Conservation (phyloP, 2,329 filamentous ascomycete genomes). For the Orbilia quercus region DNA sequence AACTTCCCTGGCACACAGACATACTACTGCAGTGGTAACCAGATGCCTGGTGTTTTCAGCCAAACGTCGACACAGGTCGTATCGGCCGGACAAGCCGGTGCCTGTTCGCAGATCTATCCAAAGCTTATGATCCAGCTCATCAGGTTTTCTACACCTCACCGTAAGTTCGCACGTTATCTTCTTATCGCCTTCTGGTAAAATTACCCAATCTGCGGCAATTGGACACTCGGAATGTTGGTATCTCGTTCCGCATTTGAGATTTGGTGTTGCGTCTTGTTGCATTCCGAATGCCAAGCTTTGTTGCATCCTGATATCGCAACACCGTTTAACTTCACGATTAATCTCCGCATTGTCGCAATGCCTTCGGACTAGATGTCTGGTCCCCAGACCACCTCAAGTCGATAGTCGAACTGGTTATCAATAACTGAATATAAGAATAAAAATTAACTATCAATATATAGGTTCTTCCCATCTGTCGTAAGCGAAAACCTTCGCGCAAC, state of each 20-base stretch:
- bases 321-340: no score
- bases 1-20: slow-evolving; percentile 61
- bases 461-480: slow-evolving; percentile 61
- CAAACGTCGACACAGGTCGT: slow-evolving; percentile 60
- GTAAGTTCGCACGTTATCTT: slow-evolving; percentile 24
- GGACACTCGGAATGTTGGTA: no score
- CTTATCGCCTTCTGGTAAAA: no score
- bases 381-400: no score
- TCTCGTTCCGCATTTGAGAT: no score
- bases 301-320: no score
- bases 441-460: not conserved
- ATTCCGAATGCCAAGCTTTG: not conserved
- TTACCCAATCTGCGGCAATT: no score
- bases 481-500: slow-evolving; percentile 60
- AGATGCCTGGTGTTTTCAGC: slow-evolving; percentile 61
- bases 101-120: slow-evolving; percentile 62
- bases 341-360: no score
- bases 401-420: no score
- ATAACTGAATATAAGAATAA: not conserved
- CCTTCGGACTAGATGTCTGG: no score
- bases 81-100: slow-evolving; percentile 60
- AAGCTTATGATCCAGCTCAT: slow-evolving; percentile 60
- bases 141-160: slow-evolving; percentile 60
- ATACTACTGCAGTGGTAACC: slow-evolving; percentile 62
- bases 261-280: not conserved